A percentile compares a stretch with the other conserved stretches of the same genome.
These are phyloP conservation scores for Plicaturopsis crispa DNA, from an alignment of 768 basidiomycete species.

Conservation along the genomic window DNA sequence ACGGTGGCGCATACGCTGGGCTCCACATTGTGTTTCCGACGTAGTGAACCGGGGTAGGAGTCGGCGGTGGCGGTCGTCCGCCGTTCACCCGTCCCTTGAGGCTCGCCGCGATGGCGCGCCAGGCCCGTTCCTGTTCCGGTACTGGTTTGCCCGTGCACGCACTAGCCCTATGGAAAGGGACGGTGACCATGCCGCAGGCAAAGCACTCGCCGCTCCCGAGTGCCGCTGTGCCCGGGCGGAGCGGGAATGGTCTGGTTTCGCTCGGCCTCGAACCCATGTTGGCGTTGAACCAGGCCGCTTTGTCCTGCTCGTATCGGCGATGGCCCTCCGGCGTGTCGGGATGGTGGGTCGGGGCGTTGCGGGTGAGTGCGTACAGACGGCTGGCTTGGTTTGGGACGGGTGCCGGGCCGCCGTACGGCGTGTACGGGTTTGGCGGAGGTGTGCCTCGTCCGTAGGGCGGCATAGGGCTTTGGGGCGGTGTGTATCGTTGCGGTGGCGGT, in stretches of 20 bases:
- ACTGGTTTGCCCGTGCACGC: not conserved
- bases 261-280: not conserved
- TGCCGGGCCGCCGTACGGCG: not conserved
- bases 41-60: not conserved
- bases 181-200: conserved; percentile 15
- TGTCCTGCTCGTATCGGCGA: conserved; percentile 5
- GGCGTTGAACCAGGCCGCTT: not conserved
- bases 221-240: conserved; percentile 14
- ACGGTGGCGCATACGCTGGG: too few species aligned
- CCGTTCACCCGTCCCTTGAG: not conserved
- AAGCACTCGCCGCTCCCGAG: conserved; percentile 14
- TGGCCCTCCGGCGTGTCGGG: conserved; percentile 12
- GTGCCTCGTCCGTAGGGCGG: not conserved
- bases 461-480: not conserved
- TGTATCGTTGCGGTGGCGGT: not conserved
- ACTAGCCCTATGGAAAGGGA: not conserved
- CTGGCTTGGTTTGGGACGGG: not conserved
- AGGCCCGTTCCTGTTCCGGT: not conserved
- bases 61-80: not conserved
- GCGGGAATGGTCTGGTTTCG: conserved; percentile 11
- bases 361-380: too few species aligned
- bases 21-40: not conserved
- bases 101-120: not conserved
- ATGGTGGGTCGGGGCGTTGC: too few species aligned
- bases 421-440: not conserved